These are phyloP conservation scores for Byssothecium circinans DNA, from an alignment of 2,329 filamentous ascomycete species.

Conservation along the genomic window DNA sequence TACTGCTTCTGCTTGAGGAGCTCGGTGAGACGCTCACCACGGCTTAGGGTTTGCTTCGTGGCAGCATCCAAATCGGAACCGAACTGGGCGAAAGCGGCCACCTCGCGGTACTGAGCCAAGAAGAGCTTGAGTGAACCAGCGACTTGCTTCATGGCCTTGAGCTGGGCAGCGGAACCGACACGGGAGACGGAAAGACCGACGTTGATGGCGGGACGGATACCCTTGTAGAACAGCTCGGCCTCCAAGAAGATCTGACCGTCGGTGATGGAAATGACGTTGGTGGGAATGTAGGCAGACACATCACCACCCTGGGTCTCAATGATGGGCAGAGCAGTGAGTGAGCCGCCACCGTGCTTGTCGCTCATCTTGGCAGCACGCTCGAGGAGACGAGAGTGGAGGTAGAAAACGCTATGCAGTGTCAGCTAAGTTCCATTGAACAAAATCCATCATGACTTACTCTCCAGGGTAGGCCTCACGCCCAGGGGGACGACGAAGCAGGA, in stretches of 20 bases:
- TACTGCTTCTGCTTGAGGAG: constrained; percentile 99
- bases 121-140: constrained; percentile 99
- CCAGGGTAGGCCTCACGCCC: constrained; percentile 99
- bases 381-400: constrained; percentile 97
- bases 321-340: constrained; percentile 92
- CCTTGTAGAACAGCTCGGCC: constrained; percentile 99
- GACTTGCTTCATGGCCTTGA: constrained; percentile 99
- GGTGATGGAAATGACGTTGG: constrained; percentile 99
- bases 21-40: constrained; percentile 98
- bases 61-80: constrained; percentile 98
- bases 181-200: constrained; percentile 99
- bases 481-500: constrained; percentile 94
- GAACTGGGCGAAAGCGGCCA: constrained; percentile 99
- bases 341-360: constrained; percentile 91
- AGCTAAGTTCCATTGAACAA: background rate
- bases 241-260: constrained; percentile 99
- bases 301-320: constrained; percentile 99
- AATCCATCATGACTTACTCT: constrained; percentile 60
- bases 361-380: constrained; percentile 99
- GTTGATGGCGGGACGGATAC: constrained; percentile 99
- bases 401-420: constrained; percentile 69
- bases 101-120: constrained; percentile 99
- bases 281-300: constrained; percentile 99
- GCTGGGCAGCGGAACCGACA: constrained; percentile 98
- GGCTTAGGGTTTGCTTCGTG: constrained; percentile 96